phyloP scores from a whole-genome alignment of 768 basidiomycete species.

The Rubroboletus satanas region DNA sequence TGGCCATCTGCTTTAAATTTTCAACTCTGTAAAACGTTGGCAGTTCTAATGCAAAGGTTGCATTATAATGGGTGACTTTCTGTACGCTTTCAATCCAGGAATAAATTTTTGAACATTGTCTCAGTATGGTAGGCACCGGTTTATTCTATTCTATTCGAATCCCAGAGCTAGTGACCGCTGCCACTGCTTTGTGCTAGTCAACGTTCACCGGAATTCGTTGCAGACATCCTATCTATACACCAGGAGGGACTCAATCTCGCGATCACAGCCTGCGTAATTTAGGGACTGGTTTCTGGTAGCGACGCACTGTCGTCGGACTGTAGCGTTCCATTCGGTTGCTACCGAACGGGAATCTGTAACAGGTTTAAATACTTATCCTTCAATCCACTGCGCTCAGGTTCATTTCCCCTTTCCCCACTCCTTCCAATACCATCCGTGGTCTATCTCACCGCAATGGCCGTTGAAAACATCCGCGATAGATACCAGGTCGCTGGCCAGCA shows the following conservation, averaged over 20 bases:
- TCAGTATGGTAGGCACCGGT: too few species aligned
- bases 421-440: background rate
- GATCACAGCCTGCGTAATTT: background rate
- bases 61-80: too few species aligned
- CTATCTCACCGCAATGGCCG: slow-evolving; percentile 40
- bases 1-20: too few species aligned
- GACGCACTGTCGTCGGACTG: background rate
- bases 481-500: slow-evolving; percentile 82
- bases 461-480: slow-evolving; percentile 52
- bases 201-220: background rate
- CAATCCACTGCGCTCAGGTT: background rate
- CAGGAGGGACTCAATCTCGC: too few species aligned
- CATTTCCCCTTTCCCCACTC: background rate
- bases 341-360: slow-evolving; percentile 13
- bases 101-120: too few species aligned
- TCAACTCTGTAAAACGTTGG: too few species aligned
- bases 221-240: background rate
- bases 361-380: slow-evolving; percentile 11
- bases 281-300: background rate
- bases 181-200: background rate
- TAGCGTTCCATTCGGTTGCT: slow-evolving; percentile 14
- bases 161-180: background rate
- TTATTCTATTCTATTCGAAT: too few species aligned
- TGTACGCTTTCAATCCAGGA: too few species aligned
- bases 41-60: too few species aligned